Evolutionary conservation across 164 flowering plant genomes (phyloP).

Genomic region (Paratinospora sagittata): DNA sequence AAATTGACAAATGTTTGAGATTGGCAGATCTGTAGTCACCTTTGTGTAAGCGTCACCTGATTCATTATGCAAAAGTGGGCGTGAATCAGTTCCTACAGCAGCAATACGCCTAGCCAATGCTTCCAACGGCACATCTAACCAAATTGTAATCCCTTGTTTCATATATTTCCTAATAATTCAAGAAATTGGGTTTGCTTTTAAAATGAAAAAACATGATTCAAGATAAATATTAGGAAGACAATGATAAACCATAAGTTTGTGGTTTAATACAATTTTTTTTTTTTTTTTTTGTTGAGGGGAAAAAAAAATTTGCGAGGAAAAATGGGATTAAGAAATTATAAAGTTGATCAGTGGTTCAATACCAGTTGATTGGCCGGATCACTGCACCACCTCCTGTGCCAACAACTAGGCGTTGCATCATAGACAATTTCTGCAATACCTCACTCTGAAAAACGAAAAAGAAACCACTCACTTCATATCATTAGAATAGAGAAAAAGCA

Average conservation of each 20-base stretch:
- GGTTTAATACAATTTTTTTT: too few species aligned
- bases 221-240: neutral
- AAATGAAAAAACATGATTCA: neutral
- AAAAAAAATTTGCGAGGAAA: too few species aligned
- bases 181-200: neutral
- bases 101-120: slow-evolving; percentile 85
- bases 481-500: too few species aligned
- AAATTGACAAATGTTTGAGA: slow-evolving; percentile 1
- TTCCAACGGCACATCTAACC: slow-evolving; percentile 92
- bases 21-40: slow-evolving; percentile 30
- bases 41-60: slow-evolving; percentile 70
- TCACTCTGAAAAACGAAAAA: slow-evolving; percentile 43
- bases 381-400: slow-evolving; percentile 99
- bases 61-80: slow-evolving; percentile 82
- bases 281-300: too few species aligned
- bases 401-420: slow-evolving; percentile 60
- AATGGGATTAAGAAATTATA: too few species aligned
- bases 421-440: slow-evolving; percentile 53
- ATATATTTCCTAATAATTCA: slow-evolving; percentile 62
- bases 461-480: neutral
- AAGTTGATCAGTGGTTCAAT: neutral
- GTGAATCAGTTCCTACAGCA: slow-evolving; percentile 80
- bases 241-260: too few species aligned
- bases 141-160: slow-evolving; percentile 80
- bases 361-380: slow-evolving; percentile 84